Percentiles rank a stretch among this genome's conserved stretches.
phyloP scores from a whole-genome alignment of 495 filamentous ascomycete genomes.

The Geopyxis carbonaria region DNA sequence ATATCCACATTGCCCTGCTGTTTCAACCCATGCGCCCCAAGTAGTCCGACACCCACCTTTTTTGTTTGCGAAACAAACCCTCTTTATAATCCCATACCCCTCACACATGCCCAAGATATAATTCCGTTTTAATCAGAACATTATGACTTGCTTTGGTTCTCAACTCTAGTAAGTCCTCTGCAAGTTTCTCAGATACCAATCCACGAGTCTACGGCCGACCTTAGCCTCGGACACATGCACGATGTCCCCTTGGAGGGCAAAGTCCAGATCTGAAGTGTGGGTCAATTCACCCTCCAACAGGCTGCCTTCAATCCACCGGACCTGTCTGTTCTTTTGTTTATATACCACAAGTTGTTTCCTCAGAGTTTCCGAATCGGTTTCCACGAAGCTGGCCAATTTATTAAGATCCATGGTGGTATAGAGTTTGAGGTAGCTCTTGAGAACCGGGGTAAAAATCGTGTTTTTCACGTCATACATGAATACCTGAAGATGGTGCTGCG shows the following conservation, averaged over 20 bases:
- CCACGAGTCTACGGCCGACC: constrained; percentile 86
- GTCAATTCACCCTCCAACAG: constrained; percentile 83
- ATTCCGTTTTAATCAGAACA: too few relatives aligned
- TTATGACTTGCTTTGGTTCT: too few relatives aligned
- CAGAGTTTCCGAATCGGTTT: constrained; percentile 82
- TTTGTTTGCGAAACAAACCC: too few relatives aligned
- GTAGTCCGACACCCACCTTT: too few relatives aligned
- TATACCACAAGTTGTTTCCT: constrained; percentile 82
- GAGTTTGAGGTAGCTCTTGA: constrained; percentile 94
- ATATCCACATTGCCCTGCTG: too few relatives aligned
- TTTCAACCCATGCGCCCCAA: too few relatives aligned
- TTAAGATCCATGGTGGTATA: constrained; percentile 99
- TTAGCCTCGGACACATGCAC: constrained; percentile 98
- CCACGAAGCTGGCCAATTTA: constrained; percentile 92
- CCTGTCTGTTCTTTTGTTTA: constrained; percentile 94
- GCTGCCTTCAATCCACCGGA: constrained; percentile 80
- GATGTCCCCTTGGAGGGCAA: constrained; percentile 87
- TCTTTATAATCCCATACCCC: too few relatives aligned
- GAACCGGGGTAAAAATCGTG: constrained; percentile 83
- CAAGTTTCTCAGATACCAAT: constrained; percentile 91
- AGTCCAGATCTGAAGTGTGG: constrained; percentile 84
- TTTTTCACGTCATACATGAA: constrained; percentile 99
- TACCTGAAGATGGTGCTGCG: constrained; percentile 89
- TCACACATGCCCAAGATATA: too few relatives aligned
- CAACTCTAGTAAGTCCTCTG: constrained; percentile 6